Evolutionary conservation across 306 rosid species (phyloP).

Genomic region (Prunus armeniaca): DNA sequence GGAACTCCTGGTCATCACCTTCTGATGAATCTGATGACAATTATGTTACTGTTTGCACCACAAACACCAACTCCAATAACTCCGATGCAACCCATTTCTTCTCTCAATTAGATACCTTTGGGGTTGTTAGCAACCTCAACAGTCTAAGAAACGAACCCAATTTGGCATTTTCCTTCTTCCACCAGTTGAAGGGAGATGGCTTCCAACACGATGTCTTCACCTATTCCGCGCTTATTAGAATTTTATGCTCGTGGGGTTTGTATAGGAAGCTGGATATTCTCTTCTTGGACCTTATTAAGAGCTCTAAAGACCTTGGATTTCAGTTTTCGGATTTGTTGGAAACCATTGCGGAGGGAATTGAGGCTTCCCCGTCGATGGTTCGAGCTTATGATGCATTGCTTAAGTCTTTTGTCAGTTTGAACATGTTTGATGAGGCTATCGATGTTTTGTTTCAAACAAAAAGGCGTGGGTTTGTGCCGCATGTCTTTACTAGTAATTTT

Average conservation of each 20-base stretch:
- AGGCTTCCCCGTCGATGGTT: conserved; percentile 23
- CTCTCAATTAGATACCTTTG: conserved; percentile 18
- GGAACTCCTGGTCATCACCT: conserved; percentile 5
- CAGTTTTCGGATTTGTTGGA: conserved; percentile 44
- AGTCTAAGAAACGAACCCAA: conserved; percentile 38
- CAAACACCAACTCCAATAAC: neutral
- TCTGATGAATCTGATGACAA: conserved; percentile 11
- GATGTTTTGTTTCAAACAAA: conserved; percentile 49
- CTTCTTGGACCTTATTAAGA: conserved; percentile 45
- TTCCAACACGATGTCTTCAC: conserved; percentile 45
- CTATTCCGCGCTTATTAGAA: conserved; percentile 48
- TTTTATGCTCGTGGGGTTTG: conserved; percentile 58
- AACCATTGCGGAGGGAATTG: conserved; percentile 32
- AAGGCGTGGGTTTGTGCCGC: conserved; percentile 57
- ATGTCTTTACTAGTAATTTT: conserved; percentile 57
- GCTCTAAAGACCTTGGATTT: conserved; percentile 29
- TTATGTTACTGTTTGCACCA: neutral
- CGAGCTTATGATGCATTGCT: conserved; percentile 55
- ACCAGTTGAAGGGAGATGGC: conserved; percentile 35
- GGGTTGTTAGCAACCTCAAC: conserved; percentile 40
- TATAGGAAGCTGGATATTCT: conserved; percentile 53
- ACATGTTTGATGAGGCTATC: conserved; percentile 67
- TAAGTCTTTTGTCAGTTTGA: conserved; percentile 53
- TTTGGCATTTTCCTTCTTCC: conserved; percentile 48
- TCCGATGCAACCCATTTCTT: neutral